phyloP scores from a whole-genome alignment of 495 filamentous ascomycete species.

The Hypoxylon trugodes region DNA sequence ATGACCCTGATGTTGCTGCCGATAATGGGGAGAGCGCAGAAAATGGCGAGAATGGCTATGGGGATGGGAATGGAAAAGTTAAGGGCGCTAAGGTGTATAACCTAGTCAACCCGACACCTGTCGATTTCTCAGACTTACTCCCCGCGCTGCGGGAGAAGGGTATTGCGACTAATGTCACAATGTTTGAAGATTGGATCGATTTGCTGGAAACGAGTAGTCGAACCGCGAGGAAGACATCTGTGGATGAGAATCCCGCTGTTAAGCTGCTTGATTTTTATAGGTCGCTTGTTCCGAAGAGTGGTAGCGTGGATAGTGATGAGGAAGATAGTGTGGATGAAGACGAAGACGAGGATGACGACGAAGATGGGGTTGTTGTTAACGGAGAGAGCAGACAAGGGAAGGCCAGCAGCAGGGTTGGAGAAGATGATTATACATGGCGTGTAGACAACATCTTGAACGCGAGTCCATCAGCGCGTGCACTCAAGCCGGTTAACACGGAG shows the following conservation, averaged over 20 bases:
- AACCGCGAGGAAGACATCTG: slow-evolving; percentile 11
- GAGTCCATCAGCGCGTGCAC: slow-evolving; percentile 35
- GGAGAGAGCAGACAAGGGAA: background rate
- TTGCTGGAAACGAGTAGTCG: slow-evolving; percentile 36
- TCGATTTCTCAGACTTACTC: slow-evolving; percentile 29
- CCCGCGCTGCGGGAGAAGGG: slow-evolving; percentile 30
- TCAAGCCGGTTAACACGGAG: slow-evolving; percentile 37
- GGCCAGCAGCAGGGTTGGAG: background rate
- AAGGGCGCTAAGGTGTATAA: slow-evolving; percentile 37
- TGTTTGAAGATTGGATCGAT: slow-evolving; percentile 35
- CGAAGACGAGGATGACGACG: background rate
- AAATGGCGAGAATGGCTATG: background rate
- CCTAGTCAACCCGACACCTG: slow-evolving; percentile 34
- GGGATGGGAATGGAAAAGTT: background rate
- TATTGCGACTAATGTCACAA: slow-evolving; percentile 11
- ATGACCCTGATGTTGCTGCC: background rate
- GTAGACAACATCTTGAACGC: slow-evolving; percentile 35
- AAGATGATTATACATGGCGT: slow-evolving; percentile 20
- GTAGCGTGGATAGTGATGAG: background rate
- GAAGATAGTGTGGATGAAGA: background rate
- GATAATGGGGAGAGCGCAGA: background rate
- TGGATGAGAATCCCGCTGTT: slow-evolving; percentile 35
- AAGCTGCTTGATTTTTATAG: slow-evolving; percentile 42
- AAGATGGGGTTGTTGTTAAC: too few relatives aligned
- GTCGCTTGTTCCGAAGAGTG: slow-evolving; percentile 20